Conservation (phyloP, 2,329 filamentous ascomycete species). For the Aspergillus caelatus region DNA sequence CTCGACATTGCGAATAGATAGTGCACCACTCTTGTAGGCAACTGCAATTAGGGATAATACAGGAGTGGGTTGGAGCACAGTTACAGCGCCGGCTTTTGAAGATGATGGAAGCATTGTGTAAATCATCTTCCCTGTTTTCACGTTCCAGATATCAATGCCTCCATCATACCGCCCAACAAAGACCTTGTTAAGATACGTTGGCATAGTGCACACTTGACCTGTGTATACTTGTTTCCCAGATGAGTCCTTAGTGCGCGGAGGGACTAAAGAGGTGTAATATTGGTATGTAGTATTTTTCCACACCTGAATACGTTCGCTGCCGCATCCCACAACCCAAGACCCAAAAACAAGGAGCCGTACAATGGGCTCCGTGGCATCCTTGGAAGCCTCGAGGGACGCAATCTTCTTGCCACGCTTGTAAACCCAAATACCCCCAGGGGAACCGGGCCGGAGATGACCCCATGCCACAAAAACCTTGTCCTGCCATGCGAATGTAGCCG, state of each 20-base stretch:
- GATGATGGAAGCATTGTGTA: slow-evolving; percentile 83
- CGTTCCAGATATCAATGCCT: slow-evolving; percentile 94
- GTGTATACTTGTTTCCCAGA: slow-evolving; percentile 70
- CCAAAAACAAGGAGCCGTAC: slow-evolving; percentile 81
- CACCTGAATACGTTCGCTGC: slow-evolving; percentile 75
- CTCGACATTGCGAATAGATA: slow-evolving; percentile 81
- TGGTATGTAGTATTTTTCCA: slow-evolving; percentile 85
- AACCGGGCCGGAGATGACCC: slow-evolving; percentile 59
- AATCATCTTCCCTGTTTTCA: slow-evolving; percentile 86
- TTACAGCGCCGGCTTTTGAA: slow-evolving; percentile 76
- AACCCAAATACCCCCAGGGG: slow-evolving; percentile 73
- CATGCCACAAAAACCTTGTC: slow-evolving; percentile 87
- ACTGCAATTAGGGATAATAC: slow-evolving; percentile 85
- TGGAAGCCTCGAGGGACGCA: slow-evolving; percentile 70
- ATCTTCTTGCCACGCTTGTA: slow-evolving; percentile 89
- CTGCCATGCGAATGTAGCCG: slow-evolving; percentile 84
- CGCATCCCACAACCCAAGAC: slow-evolving; percentile 85
- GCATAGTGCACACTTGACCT: slow-evolving; percentile 81
- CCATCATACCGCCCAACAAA: slow-evolving; percentile 87
- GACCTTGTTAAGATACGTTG: slow-evolving; percentile 94
- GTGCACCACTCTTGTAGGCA: slow-evolving; percentile 76
- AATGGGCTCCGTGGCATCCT: slow-evolving; percentile 68
- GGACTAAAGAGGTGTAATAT: slow-evolving; percentile 81
- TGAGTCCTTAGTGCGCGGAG: slow-evolving; percentile 59
- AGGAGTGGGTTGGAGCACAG: slow-evolving; percentile 80